Percentiles rank a stretch among this genome's conserved stretches.
Evolutionary conservation across 2,329 filamentous ascomycete genomes (phyloP).

Genomic region (Trichoderma sp.): DNA sequence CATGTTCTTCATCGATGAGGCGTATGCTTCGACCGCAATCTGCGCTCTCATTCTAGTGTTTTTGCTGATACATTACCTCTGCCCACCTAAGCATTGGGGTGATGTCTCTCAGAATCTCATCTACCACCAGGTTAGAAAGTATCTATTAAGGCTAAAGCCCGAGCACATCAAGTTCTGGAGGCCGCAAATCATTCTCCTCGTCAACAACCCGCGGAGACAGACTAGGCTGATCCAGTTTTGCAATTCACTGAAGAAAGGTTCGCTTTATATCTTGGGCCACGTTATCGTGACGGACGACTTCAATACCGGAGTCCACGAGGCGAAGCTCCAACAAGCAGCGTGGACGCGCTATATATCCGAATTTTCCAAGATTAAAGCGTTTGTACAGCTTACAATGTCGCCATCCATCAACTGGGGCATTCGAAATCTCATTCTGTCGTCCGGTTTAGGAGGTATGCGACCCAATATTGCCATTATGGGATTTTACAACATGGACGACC

Average conservation of each 20-base stretch:
- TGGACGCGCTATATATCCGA: slow-evolving; percentile 86
- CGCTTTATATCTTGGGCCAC: slow-evolving; percentile 81
- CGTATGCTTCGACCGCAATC: slow-evolving; percentile 76
- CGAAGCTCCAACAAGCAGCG: slow-evolving; percentile 74
- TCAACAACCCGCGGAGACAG: slow-evolving; percentile 80
- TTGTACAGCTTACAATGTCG: slow-evolving; percentile 83
- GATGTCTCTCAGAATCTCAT: slow-evolving; percentile 89
- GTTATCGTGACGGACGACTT: slow-evolving; percentile 88
- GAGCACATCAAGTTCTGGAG: slow-evolving; percentile 96
- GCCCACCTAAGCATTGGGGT: slow-evolving; percentile 84
- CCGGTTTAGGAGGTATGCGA: slow-evolving; percentile 83
- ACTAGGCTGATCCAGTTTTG: slow-evolving; percentile 87
- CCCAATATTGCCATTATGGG: slow-evolving; percentile 84
- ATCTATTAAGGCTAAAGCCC: slow-evolving; percentile 76
- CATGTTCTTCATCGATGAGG: slow-evolving; percentile 88
- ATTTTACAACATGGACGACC: slow-evolving; percentile 78
- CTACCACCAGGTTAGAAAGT: slow-evolving; percentile 83
- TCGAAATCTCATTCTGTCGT: slow-evolving; percentile 77
- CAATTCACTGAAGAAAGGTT: slow-evolving; percentile 87
- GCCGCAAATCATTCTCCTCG: slow-evolving; percentile 80
- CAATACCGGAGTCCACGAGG: slow-evolving; percentile 74
- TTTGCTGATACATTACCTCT: slow-evolving; percentile 80
- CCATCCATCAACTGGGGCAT: slow-evolving; percentile 83
- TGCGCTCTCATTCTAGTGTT: slow-evolving; percentile 76
- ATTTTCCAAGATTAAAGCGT: slow-evolving; percentile 83